phyloP scores from a whole-genome alignment of 257 asterid genomes.

The Avicennia marina region DNA sequence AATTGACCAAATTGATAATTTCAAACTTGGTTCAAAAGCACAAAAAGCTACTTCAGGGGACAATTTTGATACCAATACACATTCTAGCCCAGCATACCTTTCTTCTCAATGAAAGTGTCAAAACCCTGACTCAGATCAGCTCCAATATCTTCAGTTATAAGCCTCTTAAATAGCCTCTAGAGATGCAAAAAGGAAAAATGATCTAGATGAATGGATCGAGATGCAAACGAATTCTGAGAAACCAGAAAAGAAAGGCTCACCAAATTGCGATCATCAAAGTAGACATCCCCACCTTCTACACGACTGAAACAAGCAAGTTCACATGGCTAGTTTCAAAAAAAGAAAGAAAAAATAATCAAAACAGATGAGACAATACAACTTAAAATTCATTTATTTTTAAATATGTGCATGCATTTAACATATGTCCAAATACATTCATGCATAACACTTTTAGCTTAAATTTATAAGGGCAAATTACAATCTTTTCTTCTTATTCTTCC shows the following conservation, averaged over 20 bases:
- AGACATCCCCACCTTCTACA: conserved; percentile 88
- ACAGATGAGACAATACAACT: not conserved
- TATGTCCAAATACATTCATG: too few species aligned
- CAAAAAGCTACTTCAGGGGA: conserved; percentile 8
- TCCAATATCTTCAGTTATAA: conserved; percentile 84
- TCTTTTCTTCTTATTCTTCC: too few species aligned
- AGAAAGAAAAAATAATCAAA: conserved; percentile 19
- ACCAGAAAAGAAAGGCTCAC: conserved; percentile 45
- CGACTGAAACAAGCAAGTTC: conserved; percentile 98
- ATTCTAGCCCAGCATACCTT: conserved; percentile 46
- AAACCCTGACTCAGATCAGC: conserved; percentile 88
- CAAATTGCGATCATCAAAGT: conserved; percentile 91
- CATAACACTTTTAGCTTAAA: too few species aligned
- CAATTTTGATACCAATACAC: conserved; percentile 9
- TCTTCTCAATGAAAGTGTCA: conserved; percentile 68
- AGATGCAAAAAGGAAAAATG: conserved; percentile 24
- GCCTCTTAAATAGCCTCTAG: conserved; percentile 92
- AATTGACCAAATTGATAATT: conserved; percentile 15
- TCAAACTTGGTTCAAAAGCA: conserved; percentile 14
- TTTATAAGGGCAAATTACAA: too few species aligned
- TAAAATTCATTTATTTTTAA: too few species aligned
- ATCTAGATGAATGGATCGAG: conserved; percentile 14
- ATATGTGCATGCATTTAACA: too few species aligned
- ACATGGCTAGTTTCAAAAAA: conserved; percentile 65
- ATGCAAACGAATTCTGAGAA: conserved; percentile 1